A percentile compares a stretch with the other conserved stretches of the same genome.
phyloP scores from a whole-genome alignment of 2,329 filamentous ascomycete genomes.

The Gyromitra esculenta region DNA sequence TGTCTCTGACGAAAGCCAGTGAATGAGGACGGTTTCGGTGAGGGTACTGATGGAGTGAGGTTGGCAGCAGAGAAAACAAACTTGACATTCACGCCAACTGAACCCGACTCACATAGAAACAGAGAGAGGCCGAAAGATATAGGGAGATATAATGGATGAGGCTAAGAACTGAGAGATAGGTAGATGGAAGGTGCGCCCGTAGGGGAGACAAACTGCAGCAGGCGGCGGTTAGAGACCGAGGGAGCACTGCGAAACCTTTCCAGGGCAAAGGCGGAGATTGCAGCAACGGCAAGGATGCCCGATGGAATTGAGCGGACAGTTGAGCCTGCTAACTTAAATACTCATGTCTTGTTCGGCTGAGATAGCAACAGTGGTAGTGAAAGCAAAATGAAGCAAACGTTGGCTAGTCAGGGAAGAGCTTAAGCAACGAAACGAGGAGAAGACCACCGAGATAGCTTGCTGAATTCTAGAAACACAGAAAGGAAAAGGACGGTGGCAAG shows the following conservation, averaged over 20 bases:
- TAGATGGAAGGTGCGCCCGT: conserved; percentile 9
- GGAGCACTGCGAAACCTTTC: neutral
- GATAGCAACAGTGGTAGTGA: neutral
- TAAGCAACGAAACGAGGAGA: neutral
- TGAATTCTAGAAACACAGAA: neutral
- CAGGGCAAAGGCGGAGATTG: neutral
- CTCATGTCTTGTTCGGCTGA: conserved; percentile 23
- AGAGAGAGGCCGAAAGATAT: conserved; percentile 8
- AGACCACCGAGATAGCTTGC: conserved; percentile 14
- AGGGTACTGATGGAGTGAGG: neutral
- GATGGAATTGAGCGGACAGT: conserved; percentile 1
- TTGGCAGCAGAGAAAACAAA: conserved; percentile 13
- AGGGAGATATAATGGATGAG: conserved; percentile 7
- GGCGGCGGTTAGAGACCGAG: conserved; percentile 9
- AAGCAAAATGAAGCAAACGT: conserved; percentile 21
- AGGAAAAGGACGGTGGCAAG: conserved; percentile 21
- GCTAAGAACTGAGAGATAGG: conserved; percentile 6
- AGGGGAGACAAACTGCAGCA: conserved; percentile 3
- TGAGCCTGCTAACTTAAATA: neutral
- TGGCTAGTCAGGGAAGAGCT: neutral
- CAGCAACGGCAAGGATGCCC: neutral
- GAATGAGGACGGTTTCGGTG: neutral
- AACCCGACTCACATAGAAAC: conserved; percentile 9
- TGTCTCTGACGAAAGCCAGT: neutral
- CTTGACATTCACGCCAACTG: conserved; percentile 8